Evolutionary conservation across 75 land plant genomes (phyloP), one percentile per base, ranked within the genome.

Genomic region (Picea glauca): DNA sequence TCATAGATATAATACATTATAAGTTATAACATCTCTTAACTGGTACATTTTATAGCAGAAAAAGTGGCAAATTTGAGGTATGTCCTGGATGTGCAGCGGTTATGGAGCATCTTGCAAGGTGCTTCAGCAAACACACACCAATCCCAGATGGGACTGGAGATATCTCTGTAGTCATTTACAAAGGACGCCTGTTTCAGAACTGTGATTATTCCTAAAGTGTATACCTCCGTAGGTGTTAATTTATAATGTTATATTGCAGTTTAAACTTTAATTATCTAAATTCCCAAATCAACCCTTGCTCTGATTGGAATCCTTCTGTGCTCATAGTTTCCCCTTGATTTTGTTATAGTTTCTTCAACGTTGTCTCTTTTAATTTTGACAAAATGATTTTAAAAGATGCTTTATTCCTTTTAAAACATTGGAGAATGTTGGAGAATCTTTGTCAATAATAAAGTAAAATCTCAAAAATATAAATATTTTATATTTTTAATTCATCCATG

Each of bases 301-400:
- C 73, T 46, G 9, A 40, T 70, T 70, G 73, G 20, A 68, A 68
- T 70, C 54, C 54, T 70, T 50, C 18, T 9, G 14, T 70, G 11
- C 54, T 70, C 50, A 35, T 43, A 70, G 8, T 40, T 40, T n/a
- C 56, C 70, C 32, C 14, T 38, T 3, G n/a, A 20, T 12, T 70
- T 20, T 21, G n/a, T 38, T n/a, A 70, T 43, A 18, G 23, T 43
- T 43, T 43, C 56, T 43, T 43, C 43, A 40, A 11, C 74, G 8
- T 43, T 38, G 17, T n/a, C 74, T 40, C 40, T 43, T 70, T 70
- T 43, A 70, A 40, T 70, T 17, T 70, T 70, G 23, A 70, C 73
- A 70, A 38, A 70, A 43, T 20, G 8, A 18, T 43, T 43, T 17
- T n/a, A 20, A 70, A 40, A 70, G 35, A 14, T 66, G 40, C n/a